phyloP scores from a whole-genome alignment of 768 basidiomycete species.

The Suillus clintonianus region DNA sequence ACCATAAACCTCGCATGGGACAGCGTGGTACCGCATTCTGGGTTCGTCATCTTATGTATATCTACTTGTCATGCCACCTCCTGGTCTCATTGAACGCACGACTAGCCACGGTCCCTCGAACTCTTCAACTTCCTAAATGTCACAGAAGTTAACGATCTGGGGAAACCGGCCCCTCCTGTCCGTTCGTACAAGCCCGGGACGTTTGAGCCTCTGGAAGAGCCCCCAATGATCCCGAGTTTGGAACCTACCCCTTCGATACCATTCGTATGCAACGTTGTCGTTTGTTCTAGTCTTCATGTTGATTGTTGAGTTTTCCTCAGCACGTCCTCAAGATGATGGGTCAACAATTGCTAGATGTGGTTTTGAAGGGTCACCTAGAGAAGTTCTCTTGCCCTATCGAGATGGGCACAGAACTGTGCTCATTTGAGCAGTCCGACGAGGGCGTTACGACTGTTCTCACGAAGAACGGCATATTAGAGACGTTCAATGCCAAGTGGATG shows the following conservation, averaged over 20 bases:
- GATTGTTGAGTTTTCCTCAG: neutral
- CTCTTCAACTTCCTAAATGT: conserved; percentile 40
- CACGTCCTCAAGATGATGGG: conserved; percentile 14
- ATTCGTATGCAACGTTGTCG: conserved; percentile 18
- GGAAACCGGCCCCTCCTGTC: conserved; percentile 28
- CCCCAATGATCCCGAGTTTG: conserved; percentile 14
- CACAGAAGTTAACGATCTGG: conserved; percentile 33
- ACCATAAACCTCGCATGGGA: conserved; percentile 32
- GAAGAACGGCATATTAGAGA: conserved; percentile 1
- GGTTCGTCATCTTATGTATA: conserved; percentile 18
- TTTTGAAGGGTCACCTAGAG: conserved; percentile 19
- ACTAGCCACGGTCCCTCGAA: conserved; percentile 45
- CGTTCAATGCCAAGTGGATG: neutral
- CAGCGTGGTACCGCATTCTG: conserved; percentile 40
- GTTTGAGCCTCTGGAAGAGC: neutral
- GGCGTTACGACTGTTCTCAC: conserved; percentile 23
- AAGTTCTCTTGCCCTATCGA: conserved; percentile 35
- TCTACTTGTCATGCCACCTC: no score
- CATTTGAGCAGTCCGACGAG: conserved; percentile 35
- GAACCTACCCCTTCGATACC: conserved; percentile 25
- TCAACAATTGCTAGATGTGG: conserved; percentile 32
- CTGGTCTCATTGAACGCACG: neutral
- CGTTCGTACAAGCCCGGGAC: conserved; percentile 32
- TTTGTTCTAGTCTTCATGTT: neutral
- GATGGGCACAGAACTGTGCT: conserved; percentile 33